Evolutionary conservation across 345 rosid genomes (phyloP).

Genomic region (Reutealis trisperma): DNA sequence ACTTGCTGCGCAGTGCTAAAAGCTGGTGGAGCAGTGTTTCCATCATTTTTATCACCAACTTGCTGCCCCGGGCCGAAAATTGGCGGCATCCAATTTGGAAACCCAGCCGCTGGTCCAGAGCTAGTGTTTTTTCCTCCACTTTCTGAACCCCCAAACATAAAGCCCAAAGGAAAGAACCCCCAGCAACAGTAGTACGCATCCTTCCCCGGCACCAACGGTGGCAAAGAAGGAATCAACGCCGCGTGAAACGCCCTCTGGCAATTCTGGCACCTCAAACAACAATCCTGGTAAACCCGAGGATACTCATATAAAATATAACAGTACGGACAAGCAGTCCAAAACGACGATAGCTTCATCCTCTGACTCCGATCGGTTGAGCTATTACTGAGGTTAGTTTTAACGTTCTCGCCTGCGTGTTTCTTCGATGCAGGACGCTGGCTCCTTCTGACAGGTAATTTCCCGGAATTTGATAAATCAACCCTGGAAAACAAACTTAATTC

Average conservation of each 20-base stretch:
- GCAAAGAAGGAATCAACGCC: constrained; percentile 50
- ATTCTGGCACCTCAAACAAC: constrained; percentile 75
- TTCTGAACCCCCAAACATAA: constrained; percentile 31
- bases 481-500: constrained; percentile 53
- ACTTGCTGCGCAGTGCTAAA: neutral
- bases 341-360: constrained; percentile 45
- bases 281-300: constrained; percentile 71
- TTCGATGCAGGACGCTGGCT: constrained; percentile 16
- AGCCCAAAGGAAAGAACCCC: constrained; percentile 87
- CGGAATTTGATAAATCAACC: constrained; percentile 52
- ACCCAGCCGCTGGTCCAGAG: neutral
- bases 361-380: constrained; percentile 9
- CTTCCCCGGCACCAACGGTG: constrained; percentile 74
- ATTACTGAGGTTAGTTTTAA: neutral
- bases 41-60: constrained; percentile 5
- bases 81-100: constrained; percentile 29
- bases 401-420: neutral
- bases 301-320: constrained; percentile 81
- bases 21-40: neutral
- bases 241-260: constrained; percentile 83
- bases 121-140: constrained; percentile 24
- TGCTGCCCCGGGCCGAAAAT: constrained; percentile 17
- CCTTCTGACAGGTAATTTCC: constrained; percentile 51
- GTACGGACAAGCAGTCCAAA: constrained; percentile 95
- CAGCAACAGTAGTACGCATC: constrained; percentile 86